phyloP scores from a whole-genome alignment of 768 basidiomycete species.

The Tulasnella sp. region DNA sequence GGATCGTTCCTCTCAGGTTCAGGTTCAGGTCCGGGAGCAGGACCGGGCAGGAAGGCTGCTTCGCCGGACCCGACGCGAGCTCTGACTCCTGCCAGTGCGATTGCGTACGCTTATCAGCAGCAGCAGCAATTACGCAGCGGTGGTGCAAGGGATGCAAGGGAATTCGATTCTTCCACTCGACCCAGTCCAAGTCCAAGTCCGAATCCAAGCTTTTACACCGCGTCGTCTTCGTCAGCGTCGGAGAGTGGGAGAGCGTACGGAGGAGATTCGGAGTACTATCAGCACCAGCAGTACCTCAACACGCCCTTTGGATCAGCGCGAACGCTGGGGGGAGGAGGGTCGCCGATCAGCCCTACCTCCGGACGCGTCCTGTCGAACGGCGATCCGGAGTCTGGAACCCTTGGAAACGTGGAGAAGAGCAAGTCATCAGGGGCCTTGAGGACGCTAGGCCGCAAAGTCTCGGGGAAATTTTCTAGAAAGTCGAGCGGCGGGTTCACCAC shows the following conservation, averaged over 20 bases:
- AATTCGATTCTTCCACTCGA: neutral
- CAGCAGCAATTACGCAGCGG: neutral
- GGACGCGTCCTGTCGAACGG: conserved; percentile 5
- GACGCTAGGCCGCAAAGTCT: neutral
- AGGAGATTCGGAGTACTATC: conserved; percentile 13
- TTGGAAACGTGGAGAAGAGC: conserved; percentile 4
- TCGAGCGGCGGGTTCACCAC: neutral
- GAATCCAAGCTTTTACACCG: conserved; percentile 1
- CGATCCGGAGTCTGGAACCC: neutral
- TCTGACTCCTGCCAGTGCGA: conserved; percentile 20
- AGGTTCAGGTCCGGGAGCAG: neutral
- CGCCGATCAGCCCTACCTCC: neutral
- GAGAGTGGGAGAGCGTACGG: conserved; percentile 6
- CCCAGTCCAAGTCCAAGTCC: conserved; percentile 21
- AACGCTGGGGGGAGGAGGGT: neutral
- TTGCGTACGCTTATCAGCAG: conserved; percentile 26
- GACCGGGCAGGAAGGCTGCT: neutral
- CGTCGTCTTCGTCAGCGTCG: conserved; percentile 9
- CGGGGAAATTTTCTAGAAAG: conserved; percentile 1
- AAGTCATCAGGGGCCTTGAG: conserved; percentile 8
- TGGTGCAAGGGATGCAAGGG: neutral
- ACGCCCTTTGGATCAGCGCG: neutral
- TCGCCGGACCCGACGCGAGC: neutral
- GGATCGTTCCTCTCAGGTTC: neutral
- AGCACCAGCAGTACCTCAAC: conserved; percentile 3